Evolutionary conservation across 2,329 filamentous ascomycete genomes (phyloP), one percentile per base, ranked within the genome.

Genomic region (Drechslerella dactyloides): DNA sequence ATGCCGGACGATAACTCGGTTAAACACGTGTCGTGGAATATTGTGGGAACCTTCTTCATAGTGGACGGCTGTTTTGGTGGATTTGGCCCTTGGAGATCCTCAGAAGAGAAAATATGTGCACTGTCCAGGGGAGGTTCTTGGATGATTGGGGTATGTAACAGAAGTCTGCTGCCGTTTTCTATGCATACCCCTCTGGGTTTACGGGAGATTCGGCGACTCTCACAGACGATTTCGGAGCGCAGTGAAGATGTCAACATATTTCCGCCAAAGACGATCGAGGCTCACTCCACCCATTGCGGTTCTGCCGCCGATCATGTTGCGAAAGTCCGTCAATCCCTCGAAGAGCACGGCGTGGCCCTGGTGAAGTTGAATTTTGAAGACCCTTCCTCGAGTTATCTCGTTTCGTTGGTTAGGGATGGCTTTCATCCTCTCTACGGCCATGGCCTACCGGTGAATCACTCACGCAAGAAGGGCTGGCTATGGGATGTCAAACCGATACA

Each of bases 401-500:
- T 76, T 2, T 64, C 74, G 2, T 55, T 77, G 1, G 73, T 75
- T 1, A 57, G 53, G 23, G 69, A 73, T 35, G 68, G 70, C 4
- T 30, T 75, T 8, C 66, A 73, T n/a, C 56, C 57, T 5, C 40
- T 35, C 24, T 59, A 75, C 17, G 48, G 48, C 1, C 76, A 78
- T 37, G 74, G 75, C 11, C 57, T 69, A 11, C 74, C 76, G 1
- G 57, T 78, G 1, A 50, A 73, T 11, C 77, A 78, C 52, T 76
- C 75, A 2, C 69, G 73, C 11, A 69, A 59, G 7, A 75, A 75
- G 15, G 77, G 75, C 3, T 76, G 73, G 59, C 73, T 78, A 11
- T 78, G 77, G 77, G 77, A 78, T 52, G 75, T 78, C 13, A 73
- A 74, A 48, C 75, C 77, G 6, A 74, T 75, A n/a, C 65, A 66